Evolutionary conservation across 2,329 filamentous ascomycete species (phyloP).

Genomic region (Achaetomium macrosporum): DNA sequence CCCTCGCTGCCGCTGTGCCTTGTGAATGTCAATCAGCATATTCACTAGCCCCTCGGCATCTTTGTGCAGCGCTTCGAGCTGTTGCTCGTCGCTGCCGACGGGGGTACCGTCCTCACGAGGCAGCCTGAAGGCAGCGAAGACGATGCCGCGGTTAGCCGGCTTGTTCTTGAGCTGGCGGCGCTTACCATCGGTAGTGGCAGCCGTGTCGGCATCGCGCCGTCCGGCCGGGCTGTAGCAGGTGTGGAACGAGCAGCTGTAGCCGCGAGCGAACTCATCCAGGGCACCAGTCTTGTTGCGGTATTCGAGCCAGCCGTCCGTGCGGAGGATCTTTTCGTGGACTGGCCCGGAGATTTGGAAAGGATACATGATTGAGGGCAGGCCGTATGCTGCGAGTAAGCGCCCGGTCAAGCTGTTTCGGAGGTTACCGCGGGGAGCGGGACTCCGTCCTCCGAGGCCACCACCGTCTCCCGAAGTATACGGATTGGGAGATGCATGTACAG

Average conservation of each 20-base stretch:
- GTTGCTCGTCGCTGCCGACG: conserved; percentile 33
- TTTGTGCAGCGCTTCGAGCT: conserved; percentile 41
- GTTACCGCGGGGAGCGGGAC: conserved; percentile 1
- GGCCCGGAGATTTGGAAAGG: conserved; percentile 47
- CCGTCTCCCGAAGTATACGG: conserved; percentile 12
- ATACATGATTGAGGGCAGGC: conserved; percentile 43
- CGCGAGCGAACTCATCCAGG: conserved; percentile 42
- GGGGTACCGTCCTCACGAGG: conserved; percentile 36
- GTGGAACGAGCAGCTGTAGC: conserved; percentile 50
- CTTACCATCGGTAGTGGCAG: conserved; percentile 6
- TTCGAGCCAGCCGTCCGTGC: conserved; percentile 47
- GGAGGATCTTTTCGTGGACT: conserved; percentile 46
- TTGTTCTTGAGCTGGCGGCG: conserved; percentile 20
- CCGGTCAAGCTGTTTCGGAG: conserved; percentile 35
- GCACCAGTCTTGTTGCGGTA: conserved; percentile 41
- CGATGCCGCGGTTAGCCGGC: conserved; percentile 42
- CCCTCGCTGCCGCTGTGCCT: conserved; percentile 8
- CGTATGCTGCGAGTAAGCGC: conserved; percentile 50
- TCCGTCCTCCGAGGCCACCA: conserved; percentile 11
- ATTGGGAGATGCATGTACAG: conserved; percentile 13
- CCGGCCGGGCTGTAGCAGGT: conserved; percentile 30
- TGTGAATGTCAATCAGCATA: conserved; percentile 46
- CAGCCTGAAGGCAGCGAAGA: conserved; percentile 52
- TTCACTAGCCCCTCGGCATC: conserved; percentile 50
- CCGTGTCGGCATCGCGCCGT: not conserved